phyloP scores from a whole-genome alignment of 202 grass and related monocot species.

The Elaeis oleifera region DNA sequence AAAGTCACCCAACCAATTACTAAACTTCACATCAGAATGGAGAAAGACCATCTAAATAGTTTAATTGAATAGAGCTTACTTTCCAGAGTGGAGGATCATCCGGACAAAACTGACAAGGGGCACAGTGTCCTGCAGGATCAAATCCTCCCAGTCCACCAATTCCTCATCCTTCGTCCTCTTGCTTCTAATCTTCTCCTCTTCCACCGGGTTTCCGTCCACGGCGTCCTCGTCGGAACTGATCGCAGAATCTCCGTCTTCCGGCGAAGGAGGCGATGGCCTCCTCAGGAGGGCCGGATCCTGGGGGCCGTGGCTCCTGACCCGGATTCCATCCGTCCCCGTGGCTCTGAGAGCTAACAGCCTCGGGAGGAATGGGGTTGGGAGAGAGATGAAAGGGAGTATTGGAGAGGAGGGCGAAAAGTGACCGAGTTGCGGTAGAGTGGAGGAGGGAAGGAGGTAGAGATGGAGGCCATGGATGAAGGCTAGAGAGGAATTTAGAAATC shows the following conservation, averaged over 20 bases:
- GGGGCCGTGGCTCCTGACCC: constrained; percentile 30
- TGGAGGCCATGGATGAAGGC: constrained; percentile 21
- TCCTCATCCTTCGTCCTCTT: constrained; percentile 27
- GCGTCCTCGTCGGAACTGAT: constrained; percentile 5
- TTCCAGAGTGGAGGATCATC: constrained; percentile 98
- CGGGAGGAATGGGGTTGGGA: neutral
- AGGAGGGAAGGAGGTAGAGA: constrained; percentile 8
- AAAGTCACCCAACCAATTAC: neutral
- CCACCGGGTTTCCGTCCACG: constrained; percentile 20
- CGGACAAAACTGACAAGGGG: constrained; percentile 83
- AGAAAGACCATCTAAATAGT: constrained; percentile 13
- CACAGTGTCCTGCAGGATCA: constrained; percentile 92
- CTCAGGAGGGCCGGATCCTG: constrained; percentile 48
- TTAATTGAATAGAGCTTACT: constrained; percentile 30
- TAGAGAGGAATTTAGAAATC: too few species aligned
- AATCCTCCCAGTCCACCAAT: constrained; percentile 85
- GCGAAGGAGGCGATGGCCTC: constrained; percentile 31
- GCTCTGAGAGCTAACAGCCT: neutral
- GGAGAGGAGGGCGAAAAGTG: neutral
- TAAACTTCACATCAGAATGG: constrained; percentile 1
- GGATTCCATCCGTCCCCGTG: constrained; percentile 14
- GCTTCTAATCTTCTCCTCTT: constrained; percentile 2
- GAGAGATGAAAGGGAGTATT: neutral
- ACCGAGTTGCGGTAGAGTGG: neutral
- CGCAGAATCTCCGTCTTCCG: neutral